These are phyloP conservation scores for Gossypium mustelinum DNA, from an alignment of 345 rosid species.

Conservation along the genomic window DNA sequence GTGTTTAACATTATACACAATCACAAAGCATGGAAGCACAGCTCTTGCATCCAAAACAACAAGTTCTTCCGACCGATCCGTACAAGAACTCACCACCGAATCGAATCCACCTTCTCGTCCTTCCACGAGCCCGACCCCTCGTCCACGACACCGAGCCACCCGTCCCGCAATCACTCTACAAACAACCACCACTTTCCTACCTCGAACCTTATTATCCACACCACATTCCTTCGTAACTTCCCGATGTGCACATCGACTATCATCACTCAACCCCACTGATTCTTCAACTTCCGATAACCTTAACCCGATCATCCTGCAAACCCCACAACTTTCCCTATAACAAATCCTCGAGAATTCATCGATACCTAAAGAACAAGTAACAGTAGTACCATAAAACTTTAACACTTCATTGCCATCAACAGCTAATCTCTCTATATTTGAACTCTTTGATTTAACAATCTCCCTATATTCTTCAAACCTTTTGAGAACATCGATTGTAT, in stretches of 20 bases:
- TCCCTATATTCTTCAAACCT: conserved; percentile 12
- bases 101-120: conserved; percentile 2
- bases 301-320: not conserved
- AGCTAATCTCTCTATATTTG: conserved; percentile 4
- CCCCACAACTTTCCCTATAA: not conserved
- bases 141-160: not conserved
- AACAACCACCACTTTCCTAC: not conserved
- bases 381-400: not conserved
- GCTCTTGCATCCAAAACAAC: conserved; percentile 8
- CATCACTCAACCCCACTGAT: not conserved
- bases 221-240: not conserved
- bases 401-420: conserved; percentile 11
- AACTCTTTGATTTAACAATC: not conserved
- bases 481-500: not conserved
- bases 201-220: not conserved
- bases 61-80: conserved; percentile 2
- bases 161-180: conserved; percentile 14
- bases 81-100: not conserved
- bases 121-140: not conserved
- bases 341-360: not conserved
- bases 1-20: not conserved
- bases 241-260: not conserved
- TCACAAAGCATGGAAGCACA: conserved; percentile 2
- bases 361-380: conserved; percentile 8
- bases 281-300: not conserved